These are phyloP conservation scores for Zoysia pacifica DNA, from an alignment of 176 grass and related monocot species.

Conservation along the genomic window DNA sequence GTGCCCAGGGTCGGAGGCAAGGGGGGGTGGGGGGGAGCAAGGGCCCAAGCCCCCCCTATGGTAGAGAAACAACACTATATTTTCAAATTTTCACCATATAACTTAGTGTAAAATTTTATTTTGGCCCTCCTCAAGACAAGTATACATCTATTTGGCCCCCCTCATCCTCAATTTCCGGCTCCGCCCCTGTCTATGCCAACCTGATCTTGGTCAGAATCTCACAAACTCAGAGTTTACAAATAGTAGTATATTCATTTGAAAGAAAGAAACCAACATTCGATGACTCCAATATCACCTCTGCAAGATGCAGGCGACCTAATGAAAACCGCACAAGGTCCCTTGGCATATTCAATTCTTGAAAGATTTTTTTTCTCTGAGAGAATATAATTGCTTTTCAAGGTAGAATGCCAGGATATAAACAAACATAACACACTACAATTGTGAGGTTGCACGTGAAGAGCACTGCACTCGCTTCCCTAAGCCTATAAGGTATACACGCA, in stretches of 20 bases:
- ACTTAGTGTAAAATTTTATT: too few relatives aligned
- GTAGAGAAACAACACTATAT: too few relatives aligned
- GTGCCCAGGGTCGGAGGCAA: not conserved
- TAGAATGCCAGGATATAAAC: too few relatives aligned
- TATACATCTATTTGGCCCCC: too few relatives aligned
- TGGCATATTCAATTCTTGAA: not conserved
- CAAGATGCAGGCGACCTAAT: not conserved
- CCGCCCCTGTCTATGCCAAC: too few relatives aligned
- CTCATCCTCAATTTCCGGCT: too few relatives aligned
- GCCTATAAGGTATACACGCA: not conserved
- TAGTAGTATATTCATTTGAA: not conserved
- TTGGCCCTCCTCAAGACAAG: too few relatives aligned
- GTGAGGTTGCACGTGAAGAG: not conserved
- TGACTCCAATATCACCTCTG: not conserved
- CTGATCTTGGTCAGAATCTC: not conserved
- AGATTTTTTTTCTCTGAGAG: constrained; percentile 5
- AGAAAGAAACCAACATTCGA: not conserved
- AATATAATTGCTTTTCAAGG: constrained; percentile 3
- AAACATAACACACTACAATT: not conserved
- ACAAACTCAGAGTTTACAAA: not conserved
- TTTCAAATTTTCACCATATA: too few relatives aligned
- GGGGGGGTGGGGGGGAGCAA: too few relatives aligned
- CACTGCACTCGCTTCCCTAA: not conserved
- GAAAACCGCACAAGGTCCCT: not conserved
- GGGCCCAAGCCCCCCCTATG: too few relatives aligned